Conservation (phyloP, 805 yeast species). For the Candida golubevii region DNA sequence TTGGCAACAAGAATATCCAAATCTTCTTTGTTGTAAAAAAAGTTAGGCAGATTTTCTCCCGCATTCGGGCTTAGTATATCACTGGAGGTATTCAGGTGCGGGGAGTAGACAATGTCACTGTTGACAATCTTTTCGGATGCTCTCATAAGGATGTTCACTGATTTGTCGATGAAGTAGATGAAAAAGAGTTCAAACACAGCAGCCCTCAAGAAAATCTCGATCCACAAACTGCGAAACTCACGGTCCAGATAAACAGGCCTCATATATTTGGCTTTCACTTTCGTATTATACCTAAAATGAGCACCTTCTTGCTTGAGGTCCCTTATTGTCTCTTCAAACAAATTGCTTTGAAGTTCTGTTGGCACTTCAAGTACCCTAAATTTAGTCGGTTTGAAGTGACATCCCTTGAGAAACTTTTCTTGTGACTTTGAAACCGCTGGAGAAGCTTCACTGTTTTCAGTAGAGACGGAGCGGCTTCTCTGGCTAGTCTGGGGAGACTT, state of each 20-base stretch:
- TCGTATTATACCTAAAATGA: neutral
- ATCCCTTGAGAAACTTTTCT: conserved; percentile 3
- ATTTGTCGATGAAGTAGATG: conserved; percentile 35
- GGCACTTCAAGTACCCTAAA: conserved; percentile 4
- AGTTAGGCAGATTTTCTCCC: conserved; percentile 1
- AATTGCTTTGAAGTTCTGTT: neutral
- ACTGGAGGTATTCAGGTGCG: conserved; percentile 4
- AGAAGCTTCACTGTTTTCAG: neutral
- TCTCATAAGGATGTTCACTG: conserved; percentile 26
- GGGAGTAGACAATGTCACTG: conserved; percentile 12
- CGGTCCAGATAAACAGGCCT: conserved; percentile 26
- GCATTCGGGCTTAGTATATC: neutral
- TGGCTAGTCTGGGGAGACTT: too few species aligned
- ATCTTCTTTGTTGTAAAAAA: conserved; percentile 27
- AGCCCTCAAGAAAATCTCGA: conserved; percentile 26
- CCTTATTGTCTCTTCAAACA: conserved; percentile 1
- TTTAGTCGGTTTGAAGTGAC: neutral
- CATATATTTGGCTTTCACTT: conserved; percentile 1
- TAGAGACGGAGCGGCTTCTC: neutral
- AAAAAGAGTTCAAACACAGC: conserved; percentile 28
- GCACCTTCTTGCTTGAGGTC: conserved; percentile 4
- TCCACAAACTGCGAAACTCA: conserved; percentile 27
- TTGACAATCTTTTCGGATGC: conserved; percentile 17
- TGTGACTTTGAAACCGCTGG: neutral
- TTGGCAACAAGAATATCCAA: conserved; percentile 27